phyloP scores from a whole-genome alignment of 495 filamentous ascomycete species.

The Tuber borchii region DNA sequence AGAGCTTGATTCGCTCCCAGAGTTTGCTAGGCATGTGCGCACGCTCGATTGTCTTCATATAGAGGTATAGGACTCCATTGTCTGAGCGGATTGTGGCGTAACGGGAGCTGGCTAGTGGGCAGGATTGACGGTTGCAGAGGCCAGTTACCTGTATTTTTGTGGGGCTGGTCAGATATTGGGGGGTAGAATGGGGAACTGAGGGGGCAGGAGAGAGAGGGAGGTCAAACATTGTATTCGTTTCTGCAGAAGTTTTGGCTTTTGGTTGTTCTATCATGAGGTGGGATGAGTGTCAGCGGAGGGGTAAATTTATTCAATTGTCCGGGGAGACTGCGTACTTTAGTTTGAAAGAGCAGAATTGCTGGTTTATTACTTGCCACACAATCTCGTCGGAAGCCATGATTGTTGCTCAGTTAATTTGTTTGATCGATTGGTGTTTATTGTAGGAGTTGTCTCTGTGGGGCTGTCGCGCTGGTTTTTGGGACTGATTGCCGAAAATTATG shows the following conservation, averaged over 20 bases:
- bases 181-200: conserved; percentile 4
- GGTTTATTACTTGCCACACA: conserved; percentile 91
- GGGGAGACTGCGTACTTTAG: conserved; percentile 61
- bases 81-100: conserved; percentile 88
- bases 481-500: background rate
- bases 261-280: conserved; percentile 56
- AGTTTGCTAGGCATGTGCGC: conserved; percentile 83
- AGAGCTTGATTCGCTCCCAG: conserved; percentile 91
- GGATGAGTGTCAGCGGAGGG: conserved; percentile 15
- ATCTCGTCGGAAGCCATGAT: conserved; percentile 85
- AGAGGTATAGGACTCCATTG: conserved; percentile 82
- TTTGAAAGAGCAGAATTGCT: conserved; percentile 96
- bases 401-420: conserved; percentile 4
- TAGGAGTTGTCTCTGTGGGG: conserved; percentile 12
- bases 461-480: conserved; percentile 10
- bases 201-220: background rate
- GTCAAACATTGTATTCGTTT: conserved; percentile 72
- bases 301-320: conserved; percentile 10
- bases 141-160: conserved; percentile 59
- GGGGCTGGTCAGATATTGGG: background rate
- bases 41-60: conserved; percentile 93
- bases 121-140: conserved; percentile 89
- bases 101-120: conserved; percentile 88
- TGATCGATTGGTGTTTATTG: conserved; percentile 1
- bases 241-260: conserved; percentile 92